Evolutionary conservation across 2,329 filamentous ascomycete genomes (phyloP), one percentile per base, ranked within the genome.

Genomic region (Fusarium musae): DNA sequence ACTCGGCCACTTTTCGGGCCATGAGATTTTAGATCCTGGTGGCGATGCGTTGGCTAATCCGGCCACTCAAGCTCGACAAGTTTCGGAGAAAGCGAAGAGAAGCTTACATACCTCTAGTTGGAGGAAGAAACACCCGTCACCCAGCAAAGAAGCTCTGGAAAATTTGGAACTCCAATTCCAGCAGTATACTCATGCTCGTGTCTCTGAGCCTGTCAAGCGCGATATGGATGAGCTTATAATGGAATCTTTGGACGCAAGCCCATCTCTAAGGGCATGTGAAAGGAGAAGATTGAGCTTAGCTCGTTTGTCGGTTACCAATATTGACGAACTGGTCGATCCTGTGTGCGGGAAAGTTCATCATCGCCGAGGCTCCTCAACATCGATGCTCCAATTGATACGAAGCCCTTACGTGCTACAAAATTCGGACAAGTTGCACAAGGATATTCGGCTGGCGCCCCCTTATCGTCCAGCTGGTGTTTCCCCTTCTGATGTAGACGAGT

Each of bases 121-220:
- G 44, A 75, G 78, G 21, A 86, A 86, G 78, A 86, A 85, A 63
- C 84, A 86, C 43, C 84, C 84, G 10, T 85, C 84, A 5, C 84
- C 84, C 5, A 84, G 81, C 76, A 85, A 85, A 64, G 77, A 79
- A 36, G 81, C 80, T 15, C 75, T 86, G 28, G 80, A 84, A 54
- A 75, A 80, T n/a, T 75, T 85, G 30, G 81, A 82, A 54, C 63
- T 69, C 37, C 81, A 80, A 4, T 79, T 85, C 23, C 79, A 78
- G 59, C 75, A 77, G 26, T 83, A 83, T 56, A 72, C 74, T 15
- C 66, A 70, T 30, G 62, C 78, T 9, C 74, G 75, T 36, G 64
- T 70, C 19, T 44, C 67, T 30, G 71, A 67, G 6, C 58, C 62
- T 16, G 47, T 26, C 10, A 42, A 72, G 5, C 66, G 76, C 17